These are phyloP conservation scores for Fusarium sp. DNA, from an alignment of 2,329 filamentous ascomycete genomes.

Conservation along the genomic window DNA sequence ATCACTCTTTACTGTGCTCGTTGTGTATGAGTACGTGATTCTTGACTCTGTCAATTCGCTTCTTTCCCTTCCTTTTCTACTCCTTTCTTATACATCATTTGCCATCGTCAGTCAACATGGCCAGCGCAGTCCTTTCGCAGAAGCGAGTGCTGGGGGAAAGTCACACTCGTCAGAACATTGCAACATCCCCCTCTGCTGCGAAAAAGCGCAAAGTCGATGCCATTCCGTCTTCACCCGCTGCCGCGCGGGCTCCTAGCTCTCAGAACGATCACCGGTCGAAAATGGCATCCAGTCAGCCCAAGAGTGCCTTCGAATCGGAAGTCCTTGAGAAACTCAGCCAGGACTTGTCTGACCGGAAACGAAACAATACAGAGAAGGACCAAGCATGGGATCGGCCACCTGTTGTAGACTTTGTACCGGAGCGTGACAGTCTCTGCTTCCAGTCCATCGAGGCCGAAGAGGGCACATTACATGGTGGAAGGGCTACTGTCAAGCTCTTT, in stretches of 20 bases:
- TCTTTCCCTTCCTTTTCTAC: slow-evolving; percentile 2
- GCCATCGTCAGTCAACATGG: slow-evolving; percentile 52
- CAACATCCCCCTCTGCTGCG: slow-evolving; percentile 63
- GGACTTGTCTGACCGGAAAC: slow-evolving; percentile 85
- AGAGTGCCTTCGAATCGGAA: slow-evolving; percentile 92
- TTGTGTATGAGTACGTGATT: slow-evolving; percentile 26
- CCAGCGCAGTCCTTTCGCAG: slow-evolving; percentile 66
- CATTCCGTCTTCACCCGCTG: slow-evolving; percentile 61
- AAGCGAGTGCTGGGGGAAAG: slow-evolving; percentile 78
- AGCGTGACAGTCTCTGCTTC: slow-evolving; percentile 79
- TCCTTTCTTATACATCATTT: slow-evolving; percentile 17
- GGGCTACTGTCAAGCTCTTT: slow-evolving; percentile 86
- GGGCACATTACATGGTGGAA: slow-evolving; percentile 80
- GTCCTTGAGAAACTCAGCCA: slow-evolving; percentile 96
- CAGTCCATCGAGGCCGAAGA: slow-evolving; percentile 97
- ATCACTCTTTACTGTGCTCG: slow-evolving; percentile 7
- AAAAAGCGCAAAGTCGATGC: slow-evolving; percentile 88
- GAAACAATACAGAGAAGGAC: slow-evolving; percentile 89
- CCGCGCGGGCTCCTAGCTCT: slow-evolving; percentile 68
- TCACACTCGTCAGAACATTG: slow-evolving; percentile 69
- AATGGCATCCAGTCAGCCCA: slow-evolving; percentile 76
- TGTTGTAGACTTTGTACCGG: slow-evolving; percentile 61
- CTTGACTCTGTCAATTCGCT: background rate
- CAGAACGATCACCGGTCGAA: slow-evolving; percentile 70
- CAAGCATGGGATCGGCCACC: slow-evolving; percentile 83